These are phyloP conservation scores for Alternaria sp. DNA, from an alignment of 2,329 filamentous ascomycete species.

Conservation along the genomic window DNA sequence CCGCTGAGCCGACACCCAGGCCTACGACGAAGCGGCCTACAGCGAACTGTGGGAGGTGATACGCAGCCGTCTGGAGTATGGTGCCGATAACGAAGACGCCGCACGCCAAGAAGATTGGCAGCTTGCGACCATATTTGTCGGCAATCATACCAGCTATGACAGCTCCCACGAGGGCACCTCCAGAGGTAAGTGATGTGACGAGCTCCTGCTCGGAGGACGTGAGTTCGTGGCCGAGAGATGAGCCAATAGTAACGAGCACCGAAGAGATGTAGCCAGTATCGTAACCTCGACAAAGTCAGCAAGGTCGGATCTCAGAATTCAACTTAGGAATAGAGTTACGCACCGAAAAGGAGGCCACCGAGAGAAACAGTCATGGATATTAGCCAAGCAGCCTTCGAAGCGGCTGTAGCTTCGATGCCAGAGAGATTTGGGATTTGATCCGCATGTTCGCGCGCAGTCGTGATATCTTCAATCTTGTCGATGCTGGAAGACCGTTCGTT, in stretches of 20 bases:
- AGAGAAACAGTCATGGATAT: slow-evolving; percentile 38
- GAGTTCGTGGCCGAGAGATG: slow-evolving; percentile 38
- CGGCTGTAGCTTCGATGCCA: slow-evolving; percentile 35
- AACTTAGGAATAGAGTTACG: background rate
- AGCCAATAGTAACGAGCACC: slow-evolving; percentile 48
- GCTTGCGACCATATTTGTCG: slow-evolving; percentile 42
- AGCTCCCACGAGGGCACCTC: slow-evolving; percentile 47
- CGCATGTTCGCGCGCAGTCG: slow-evolving; percentile 19
- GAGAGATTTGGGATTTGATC: slow-evolving; percentile 31
- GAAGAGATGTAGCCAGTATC: slow-evolving; percentile 50
- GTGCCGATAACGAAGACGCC: slow-evolving; percentile 39
- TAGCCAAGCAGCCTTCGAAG: slow-evolving; percentile 37
- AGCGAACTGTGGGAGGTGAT: slow-evolving; percentile 33
- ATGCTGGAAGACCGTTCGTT: slow-evolving; percentile 16
- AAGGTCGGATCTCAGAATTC: background rate
- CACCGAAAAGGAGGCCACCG: slow-evolving; percentile 38
- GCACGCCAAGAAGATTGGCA: slow-evolving; percentile 37
- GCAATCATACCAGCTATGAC: slow-evolving; percentile 47
- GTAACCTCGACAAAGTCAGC: slow-evolving; percentile 28
- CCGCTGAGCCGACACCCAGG: slow-evolving; percentile 39
- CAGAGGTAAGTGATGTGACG: slow-evolving; percentile 48
- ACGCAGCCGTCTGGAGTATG: slow-evolving; percentile 37
- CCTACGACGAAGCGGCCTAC: slow-evolving; percentile 41
- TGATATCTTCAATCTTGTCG: slow-evolving; percentile 32
- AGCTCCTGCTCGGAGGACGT: slow-evolving; percentile 47